Conservation (phyloP, 306 rosid genomes). For the Oxytropis ochrocephala region DNA sequence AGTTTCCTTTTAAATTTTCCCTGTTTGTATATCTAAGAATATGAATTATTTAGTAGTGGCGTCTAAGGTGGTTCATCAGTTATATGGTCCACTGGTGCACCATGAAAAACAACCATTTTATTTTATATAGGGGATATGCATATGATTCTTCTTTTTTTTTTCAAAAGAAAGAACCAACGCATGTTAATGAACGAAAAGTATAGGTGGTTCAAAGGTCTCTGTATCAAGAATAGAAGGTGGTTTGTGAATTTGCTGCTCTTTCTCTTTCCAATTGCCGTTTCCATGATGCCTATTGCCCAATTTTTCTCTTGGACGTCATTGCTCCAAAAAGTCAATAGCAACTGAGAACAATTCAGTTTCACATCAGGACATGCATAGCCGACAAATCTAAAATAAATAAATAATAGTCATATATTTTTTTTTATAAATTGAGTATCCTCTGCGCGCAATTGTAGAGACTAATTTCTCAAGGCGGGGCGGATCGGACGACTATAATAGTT, state of each 20-base stretch:
- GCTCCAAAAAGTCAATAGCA: conserved; percentile 4
- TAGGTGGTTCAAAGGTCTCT: conserved; percentile 14
- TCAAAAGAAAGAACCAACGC: background rate
- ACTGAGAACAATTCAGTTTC: background rate
- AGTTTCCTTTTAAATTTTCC: conserved; percentile 19
- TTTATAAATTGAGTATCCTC: too few relatives aligned
- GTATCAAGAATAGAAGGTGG: background rate
- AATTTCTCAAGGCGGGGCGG: too few relatives aligned
- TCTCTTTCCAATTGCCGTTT: background rate
- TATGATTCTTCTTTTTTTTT: too few relatives aligned
- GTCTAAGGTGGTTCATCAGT: too few relatives aligned
- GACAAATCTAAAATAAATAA: conserved; percentile 8
- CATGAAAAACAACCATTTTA: too few relatives aligned
- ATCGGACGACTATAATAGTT: too few relatives aligned
- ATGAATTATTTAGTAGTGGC: conserved; percentile 22
- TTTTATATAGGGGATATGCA: too few relatives aligned
- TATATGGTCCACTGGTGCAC: too few relatives aligned
- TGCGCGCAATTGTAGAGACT: too few relatives aligned
- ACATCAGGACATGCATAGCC: conserved; percentile 17
- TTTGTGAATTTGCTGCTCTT: conserved; percentile 6
- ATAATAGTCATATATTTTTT: too few relatives aligned
- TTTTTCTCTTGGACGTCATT: background rate
- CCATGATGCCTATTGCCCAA: background rate
- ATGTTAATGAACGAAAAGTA: background rate
- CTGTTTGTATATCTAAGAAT: conserved; percentile 44